Evolutionary conservation across 306 rosid species (phyloP), one percentile per base, ranked within the genome.

Genomic region (Pyrus pyrifolia): DNA sequence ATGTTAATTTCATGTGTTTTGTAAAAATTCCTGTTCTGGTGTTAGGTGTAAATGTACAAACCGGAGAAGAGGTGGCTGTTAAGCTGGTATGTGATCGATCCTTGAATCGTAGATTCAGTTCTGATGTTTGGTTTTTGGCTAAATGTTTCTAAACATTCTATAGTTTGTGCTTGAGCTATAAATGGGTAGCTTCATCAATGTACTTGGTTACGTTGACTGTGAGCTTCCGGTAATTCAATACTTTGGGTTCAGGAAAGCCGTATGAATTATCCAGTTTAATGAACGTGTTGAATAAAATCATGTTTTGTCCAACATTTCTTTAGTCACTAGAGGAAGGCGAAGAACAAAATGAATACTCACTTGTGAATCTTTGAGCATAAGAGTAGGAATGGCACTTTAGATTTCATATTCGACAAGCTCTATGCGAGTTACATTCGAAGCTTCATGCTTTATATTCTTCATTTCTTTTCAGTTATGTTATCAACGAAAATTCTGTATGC

Each of bases 21-120:
- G 65, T 30, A 58, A 67, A 76, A 71, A 33, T 70, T 33, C 73
- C 5, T 84, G 76, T 69, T 70, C 42, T 79, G 72, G 40, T 84
- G 74, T 77, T 72, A 96, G 99, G 86, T 77, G 88, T 96, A 72
- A 96, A 96, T 84, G 82, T 96, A 73, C 98, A 93, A 84, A 89
- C 94, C 69, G 99, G 97, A 73, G 99, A 96, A 85, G 99, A 96
- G 89, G 99, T 93, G 74, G 99, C 99, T 77, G 91, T 93, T 73
- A 96, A 96, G 91, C 91, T 96, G 93, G 99, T 96, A 91, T 77
- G 94, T 87, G 73, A 76, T 85, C 1, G 27, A 79, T 64, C 19
- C 63, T 68, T 40, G 45, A 60, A 21, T 45, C 66, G 22, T 63
- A 29, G 14, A 19, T 65, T 70, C 61, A 40, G 67, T 65, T 55